Percentiles rank a stretch among this genome's conserved stretches.
phyloP scores from a whole-genome alignment of 1,284 basidiomycete species.

The Thecaphora thlaspeos region DNA sequence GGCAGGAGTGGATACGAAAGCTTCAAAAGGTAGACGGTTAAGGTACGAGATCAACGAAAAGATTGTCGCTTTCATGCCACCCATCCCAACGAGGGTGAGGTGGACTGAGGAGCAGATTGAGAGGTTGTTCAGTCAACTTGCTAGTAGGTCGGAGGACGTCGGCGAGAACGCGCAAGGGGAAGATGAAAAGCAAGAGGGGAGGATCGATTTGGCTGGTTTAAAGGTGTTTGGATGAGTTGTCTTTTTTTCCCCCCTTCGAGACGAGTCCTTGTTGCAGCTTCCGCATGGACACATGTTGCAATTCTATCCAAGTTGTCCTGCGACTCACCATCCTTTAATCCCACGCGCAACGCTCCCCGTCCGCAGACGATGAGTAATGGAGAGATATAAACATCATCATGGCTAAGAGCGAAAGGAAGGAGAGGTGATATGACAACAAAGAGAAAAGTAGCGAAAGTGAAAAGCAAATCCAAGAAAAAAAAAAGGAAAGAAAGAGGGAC shows the following conservation, averaged over 20 bases:
- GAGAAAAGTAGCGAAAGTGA: background rate
- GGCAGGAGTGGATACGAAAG: conserved; percentile 41
- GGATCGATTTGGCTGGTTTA: conserved; percentile 2
- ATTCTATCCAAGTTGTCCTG: too few species aligned
- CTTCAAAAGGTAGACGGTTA: conserved; percentile 51
- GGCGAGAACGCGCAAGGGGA: too few species aligned
- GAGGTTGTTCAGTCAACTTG: conserved; percentile 46
- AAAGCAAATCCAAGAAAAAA: background rate
- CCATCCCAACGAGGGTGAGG: conserved; percentile 26
- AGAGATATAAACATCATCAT: too few species aligned
- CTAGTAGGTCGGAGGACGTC: conserved; percentile 10
- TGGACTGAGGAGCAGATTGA: conserved; percentile 49
- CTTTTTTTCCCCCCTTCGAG: too few species aligned
- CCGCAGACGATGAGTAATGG: too few species aligned
- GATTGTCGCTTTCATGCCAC: conserved; percentile 56
- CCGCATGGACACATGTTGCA: too few species aligned
- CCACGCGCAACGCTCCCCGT: too few species aligned
- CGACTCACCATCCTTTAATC: too few species aligned
- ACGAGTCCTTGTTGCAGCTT: too few species aligned
- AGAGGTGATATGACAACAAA: too few species aligned
- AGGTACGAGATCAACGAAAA: conserved; percentile 55
- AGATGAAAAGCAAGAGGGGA: too few species aligned
- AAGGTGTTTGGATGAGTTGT: conserved; percentile 2
- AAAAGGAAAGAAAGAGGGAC: background rate
- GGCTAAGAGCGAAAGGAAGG: too few species aligned